Base-by-base conservation (phyloP, 441 rosid species). In the Corymbia citriodora region DNA sequence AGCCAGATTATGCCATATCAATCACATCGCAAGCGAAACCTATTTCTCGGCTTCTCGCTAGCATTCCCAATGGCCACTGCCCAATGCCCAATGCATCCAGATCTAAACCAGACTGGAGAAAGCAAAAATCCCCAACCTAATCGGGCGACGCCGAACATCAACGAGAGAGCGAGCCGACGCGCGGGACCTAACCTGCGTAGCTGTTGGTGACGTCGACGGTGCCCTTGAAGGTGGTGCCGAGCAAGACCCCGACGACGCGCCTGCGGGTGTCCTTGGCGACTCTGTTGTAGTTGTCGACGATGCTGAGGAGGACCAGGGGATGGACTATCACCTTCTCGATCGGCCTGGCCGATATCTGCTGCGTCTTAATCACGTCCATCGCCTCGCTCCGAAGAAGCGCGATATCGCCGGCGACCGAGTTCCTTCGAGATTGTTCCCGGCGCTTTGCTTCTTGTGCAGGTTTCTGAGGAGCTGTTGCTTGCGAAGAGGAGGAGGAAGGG, bases 311-410 rank as follows among this genome's bases (percentile, higher is more conserved):
- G 91, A 97, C 99, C 55, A 97, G 97, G 16, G 98, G 99, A 55
- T 97, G 99, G 89, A 97, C 99, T 65, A 97, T 91, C 89, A 97
- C 98, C 88, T 96, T 96, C 96, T 97, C 99, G 15, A 97, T 94
- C 68, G 96, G 96, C 88, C 94, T 95, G 63, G 94, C 93, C 82
- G 96, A 94, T 88, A 97, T 91, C 91, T 97, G 97, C 90, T 97
- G 96, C 87, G 98, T 94, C 93, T 97, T 97, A 53, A 97, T 94
- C 93, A 96, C 98, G 91, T 97, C 99, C 99, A 97, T 96, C 49
- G 70, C 45, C 70, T 63, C 70, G 33, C 70, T 7, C 33, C 17
- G 33, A 40, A 40, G 15, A n/a, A 63, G 54, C 17, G 10, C 85
- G 85, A 79, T 45, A 29, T 79, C 52, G 29, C 85, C 85, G 85